phyloP scores from a whole-genome alignment of 1,139 yeast species.

The Pichia sp. region DNA sequence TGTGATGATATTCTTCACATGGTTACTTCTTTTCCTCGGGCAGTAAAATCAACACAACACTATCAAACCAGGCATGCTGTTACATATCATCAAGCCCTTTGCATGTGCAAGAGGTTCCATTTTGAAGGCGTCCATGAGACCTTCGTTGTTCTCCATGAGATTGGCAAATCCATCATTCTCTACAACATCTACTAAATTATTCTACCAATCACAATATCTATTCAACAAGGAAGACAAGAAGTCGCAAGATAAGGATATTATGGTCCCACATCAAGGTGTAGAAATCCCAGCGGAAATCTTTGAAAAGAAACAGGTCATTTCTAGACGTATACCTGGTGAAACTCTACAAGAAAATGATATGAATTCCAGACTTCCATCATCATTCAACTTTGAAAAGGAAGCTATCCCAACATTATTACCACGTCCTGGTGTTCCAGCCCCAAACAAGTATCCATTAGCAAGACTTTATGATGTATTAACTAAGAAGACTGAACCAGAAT shows the following conservation, averaged over 20 bases:
- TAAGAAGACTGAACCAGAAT: conserved; percentile 60
- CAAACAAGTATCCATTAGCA: conserved; percentile 54
- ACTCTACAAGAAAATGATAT: conserved; percentile 47
- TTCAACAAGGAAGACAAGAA: not conserved
- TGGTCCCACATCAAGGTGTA: conserved; percentile 10
- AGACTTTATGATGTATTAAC: conserved; percentile 64
- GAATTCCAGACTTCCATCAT: conserved; percentile 51
- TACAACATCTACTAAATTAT: not conserved
- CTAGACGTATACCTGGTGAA: conserved; percentile 57
- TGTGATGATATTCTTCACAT: too few species aligned
- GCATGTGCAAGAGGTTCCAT: not conserved
- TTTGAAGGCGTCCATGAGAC: not conserved
- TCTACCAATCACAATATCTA: not conserved
- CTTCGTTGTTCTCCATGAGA: not conserved
- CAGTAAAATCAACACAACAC: too few species aligned
- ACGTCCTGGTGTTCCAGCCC: conserved; percentile 72
- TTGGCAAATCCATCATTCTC: not conserved
- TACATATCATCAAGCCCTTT: conserved; percentile 7
- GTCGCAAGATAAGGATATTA: conserved; percentile 1
- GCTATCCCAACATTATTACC: conserved; percentile 69
- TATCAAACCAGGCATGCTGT: not conserved
- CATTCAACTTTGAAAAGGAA: conserved; percentile 65
- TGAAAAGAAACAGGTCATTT: conserved; percentile 27
- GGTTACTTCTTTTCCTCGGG: too few species aligned
- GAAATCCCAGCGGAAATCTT: conserved; percentile 24